Percentiles rank a stretch among this genome's conserved stretches.
These are phyloP conservation scores for Quercus phellos DNA, from an alignment of 331 rosid species.

Conservation along the genomic window DNA sequence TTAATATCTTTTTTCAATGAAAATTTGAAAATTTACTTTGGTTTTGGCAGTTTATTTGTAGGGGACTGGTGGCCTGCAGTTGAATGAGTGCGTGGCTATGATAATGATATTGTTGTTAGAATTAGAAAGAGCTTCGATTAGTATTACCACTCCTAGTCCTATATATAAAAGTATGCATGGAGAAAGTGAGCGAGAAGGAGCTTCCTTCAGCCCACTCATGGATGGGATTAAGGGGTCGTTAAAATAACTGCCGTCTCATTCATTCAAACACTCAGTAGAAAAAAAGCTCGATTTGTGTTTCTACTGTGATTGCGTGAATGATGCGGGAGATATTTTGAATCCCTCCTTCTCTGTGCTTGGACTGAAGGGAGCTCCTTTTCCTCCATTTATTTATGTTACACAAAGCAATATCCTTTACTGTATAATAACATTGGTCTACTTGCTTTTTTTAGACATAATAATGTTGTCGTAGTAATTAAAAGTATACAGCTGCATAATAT, in stretches of 20 bases:
- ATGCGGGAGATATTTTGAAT: slow-evolving; percentile 60
- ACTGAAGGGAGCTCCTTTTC: slow-evolving; percentile 98
- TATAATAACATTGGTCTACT: neutral
- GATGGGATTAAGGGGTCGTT: slow-evolving; percentile 47
- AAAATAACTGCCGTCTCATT: slow-evolving; percentile 79
- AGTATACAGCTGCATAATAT: no score
- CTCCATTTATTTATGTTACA: slow-evolving; percentile 12
- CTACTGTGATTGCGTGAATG: slow-evolving; percentile 69
- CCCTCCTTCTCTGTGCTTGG: slow-evolving; percentile 88
- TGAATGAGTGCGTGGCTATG: neutral
- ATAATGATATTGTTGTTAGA: no score
- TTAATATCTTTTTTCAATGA: neutral
- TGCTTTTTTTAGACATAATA: neutral
- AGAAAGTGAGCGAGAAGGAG: slow-evolving; percentile 46
- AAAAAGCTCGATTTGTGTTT: neutral
- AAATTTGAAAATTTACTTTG: neutral
- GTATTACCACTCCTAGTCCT: no score
- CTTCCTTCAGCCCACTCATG: slow-evolving; percentile 88
- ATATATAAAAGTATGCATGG: neutral
- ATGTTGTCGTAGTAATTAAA: no score
- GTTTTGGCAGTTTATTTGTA: neutral
- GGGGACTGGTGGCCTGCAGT: neutral
- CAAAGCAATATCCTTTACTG: no score
- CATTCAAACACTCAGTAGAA: slow-evolving; percentile 46
- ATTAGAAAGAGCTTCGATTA: no score